phyloP scores from a whole-genome alignment of 441 rosid species.

The Syzygium syzygioides region DNA sequence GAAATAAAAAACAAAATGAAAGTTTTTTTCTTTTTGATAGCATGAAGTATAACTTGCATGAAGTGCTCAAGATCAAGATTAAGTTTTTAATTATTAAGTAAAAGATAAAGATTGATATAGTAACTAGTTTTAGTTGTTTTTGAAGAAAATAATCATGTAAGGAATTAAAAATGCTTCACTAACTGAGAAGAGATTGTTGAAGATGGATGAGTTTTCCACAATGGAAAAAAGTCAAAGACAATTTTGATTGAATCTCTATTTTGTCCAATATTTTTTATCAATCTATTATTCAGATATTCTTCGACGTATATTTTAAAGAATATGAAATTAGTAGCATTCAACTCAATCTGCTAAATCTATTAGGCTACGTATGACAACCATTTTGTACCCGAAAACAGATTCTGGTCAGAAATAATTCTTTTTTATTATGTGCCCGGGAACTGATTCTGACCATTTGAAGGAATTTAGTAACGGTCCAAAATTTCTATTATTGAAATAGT shows the following conservation, averaged over 20 bases:
- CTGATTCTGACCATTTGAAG: too few species aligned
- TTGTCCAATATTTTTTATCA: not conserved
- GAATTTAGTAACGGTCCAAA: too few species aligned
- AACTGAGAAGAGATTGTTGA: not conserved
- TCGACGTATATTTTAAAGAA: not conserved
- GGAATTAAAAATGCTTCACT: not conserved
- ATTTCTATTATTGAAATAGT: too few species aligned
- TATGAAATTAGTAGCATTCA: not conserved
- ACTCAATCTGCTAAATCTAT: not conserved
- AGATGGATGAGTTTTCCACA: not conserved
- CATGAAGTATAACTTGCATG: not conserved
- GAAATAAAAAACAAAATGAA: not conserved
- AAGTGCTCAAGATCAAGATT: not conserved
- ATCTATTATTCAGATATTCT: not conserved
- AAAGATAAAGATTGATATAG: not conserved
- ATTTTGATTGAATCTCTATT: not conserved
- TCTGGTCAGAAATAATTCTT: too few species aligned
- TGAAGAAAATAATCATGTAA: not conserved
- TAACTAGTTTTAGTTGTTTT: not conserved
- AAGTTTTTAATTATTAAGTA: not conserved
- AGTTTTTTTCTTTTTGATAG: not conserved
- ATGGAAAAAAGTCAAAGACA: not conserved
- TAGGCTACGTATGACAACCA: too few species aligned
- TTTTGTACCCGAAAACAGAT: too few species aligned
- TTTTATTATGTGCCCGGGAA: too few species aligned